Evolutionary conservation across 768 basidiomycete species (phyloP).

Genomic region (Boletus bicolor): DNA sequence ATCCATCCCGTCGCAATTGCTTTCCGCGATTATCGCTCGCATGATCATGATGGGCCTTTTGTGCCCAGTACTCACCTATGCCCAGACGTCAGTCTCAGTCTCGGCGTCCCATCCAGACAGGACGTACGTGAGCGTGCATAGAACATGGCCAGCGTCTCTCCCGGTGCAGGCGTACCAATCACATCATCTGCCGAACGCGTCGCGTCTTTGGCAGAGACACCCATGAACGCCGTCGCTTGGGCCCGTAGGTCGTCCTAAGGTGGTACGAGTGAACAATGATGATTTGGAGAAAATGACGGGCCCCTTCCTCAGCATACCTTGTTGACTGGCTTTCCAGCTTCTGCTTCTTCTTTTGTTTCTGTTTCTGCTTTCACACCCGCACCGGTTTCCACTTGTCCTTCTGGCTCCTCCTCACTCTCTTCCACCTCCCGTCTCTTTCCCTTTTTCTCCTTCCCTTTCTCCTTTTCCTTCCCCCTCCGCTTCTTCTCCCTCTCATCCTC

Average conservation of each 20-base stretch:
- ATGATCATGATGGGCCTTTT: constrained; percentile 54
- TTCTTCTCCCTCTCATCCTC: constrained; percentile 6
- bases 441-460: constrained; percentile 1
- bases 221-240: constrained; percentile 55
- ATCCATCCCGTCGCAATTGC: constrained; percentile 72
- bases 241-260: constrained; percentile 38
- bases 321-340: constrained; percentile 9
- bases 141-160: constrained; percentile 80
- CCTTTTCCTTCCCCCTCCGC: neutral
- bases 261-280: neutral
- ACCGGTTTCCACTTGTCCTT: neutral
- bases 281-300: too few relatives aligned
- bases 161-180: constrained; percentile 76
- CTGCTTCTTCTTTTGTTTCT: constrained; percentile 6
- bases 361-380: neutral
- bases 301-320: neutral
- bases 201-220: constrained; percentile 54
- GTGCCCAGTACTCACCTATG: constrained; percentile 78
- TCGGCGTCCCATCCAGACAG: neutral
- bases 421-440: constrained; percentile 22
- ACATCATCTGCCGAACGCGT: constrained; percentile 64
- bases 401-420: constrained; percentile 31
- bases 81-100: neutral
- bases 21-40: constrained; percentile 71
- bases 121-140: constrained; percentile 75